Evolutionary conservation across 2,329 filamentous ascomycete genomes (phyloP), one percentile per base, ranked within the genome.

Genomic region (Pseudopithomyces chartarum): DNA sequence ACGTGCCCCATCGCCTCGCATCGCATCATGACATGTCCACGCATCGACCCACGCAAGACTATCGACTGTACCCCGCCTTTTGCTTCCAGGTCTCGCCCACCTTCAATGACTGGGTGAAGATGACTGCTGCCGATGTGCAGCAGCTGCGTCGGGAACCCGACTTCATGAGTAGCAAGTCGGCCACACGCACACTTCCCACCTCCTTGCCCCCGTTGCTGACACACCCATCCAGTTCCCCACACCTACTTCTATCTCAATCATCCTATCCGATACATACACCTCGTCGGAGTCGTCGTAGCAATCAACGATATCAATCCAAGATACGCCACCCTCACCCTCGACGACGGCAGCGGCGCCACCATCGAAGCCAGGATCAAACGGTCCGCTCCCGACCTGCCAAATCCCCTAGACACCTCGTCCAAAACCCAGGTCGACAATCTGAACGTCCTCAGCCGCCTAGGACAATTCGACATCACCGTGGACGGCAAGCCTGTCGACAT

Each of bases 31-130:
- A 70, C 61, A 76, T 78, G 75, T 76, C 60, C 61, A 67, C 63
- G 64, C 58, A 54, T 40, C 57, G 50, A 51, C 39, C 56, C 23
- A 50, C 50, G 33, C 23, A 40, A 44, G 38, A 46, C 13, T 68
- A 66, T 62, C 61, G 65, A 59, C 61, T 85, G 59, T 87, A 87
- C 60, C 84, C 85, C 15, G 82, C 82, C 36, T 86, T 82, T 70
- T 87, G 84, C 77, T 87, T 85, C 71, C 73, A 76, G 45, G 79
- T 79, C 34, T 87, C 86, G 6, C 82, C 83, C n/a, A 88, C 86
- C 8, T 86, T 82, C 73, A 81, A 83, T 74, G 70, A 79, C 68
- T 89, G 86, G 86, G 86, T 87, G 71, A 86, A 86, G 68, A 77
- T 89, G 61, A 81, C 82, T 1, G 78, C 79, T 15, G 75, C 77